These are phyloP conservation scores for Domatiomyces catenatus DNA, from an alignment of 2,329 filamentous ascomycete species.

Conservation along the genomic window DNA sequence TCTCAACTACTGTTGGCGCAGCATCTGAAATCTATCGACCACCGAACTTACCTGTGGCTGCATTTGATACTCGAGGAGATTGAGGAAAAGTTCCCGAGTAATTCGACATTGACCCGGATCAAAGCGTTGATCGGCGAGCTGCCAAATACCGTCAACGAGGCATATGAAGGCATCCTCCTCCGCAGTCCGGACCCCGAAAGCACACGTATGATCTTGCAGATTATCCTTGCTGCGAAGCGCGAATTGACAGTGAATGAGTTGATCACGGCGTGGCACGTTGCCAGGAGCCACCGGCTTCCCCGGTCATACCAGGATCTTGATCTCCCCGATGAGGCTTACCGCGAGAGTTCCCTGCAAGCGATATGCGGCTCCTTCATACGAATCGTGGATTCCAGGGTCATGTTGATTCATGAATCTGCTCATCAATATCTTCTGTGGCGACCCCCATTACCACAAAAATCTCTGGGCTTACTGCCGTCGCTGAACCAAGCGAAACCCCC, in stretches of 20 bases:
- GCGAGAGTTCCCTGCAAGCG: conserved; percentile 1
- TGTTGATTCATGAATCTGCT: conserved; percentile 20
- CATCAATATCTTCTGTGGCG: conserved; percentile 16
- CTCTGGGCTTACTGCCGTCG: too few species aligned
- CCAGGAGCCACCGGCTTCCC: background rate
- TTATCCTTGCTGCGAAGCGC: conserved; percentile 11
- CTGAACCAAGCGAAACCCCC: background rate
- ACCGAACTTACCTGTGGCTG: conserved; percentile 21
- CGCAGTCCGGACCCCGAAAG: conserved; percentile 1
- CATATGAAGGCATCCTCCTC: conserved; percentile 15
- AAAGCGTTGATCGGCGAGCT: conserved; percentile 5
- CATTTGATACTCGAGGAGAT: conserved; percentile 12
- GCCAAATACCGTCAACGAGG: conserved; percentile 9
- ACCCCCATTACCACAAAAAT: background rate
- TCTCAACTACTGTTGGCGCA: background rate
- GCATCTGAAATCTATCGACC: conserved; percentile 5
- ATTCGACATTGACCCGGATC: conserved; percentile 5
- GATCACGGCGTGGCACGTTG: conserved; percentile 8
- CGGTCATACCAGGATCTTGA: background rate
- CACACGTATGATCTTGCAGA: conserved; percentile 9
- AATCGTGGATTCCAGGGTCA: conserved; percentile 15
- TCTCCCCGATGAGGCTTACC: conserved; percentile 1
- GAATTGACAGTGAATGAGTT: conserved; percentile 12
- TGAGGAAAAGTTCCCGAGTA: conserved; percentile 1
- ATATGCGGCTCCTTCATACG: conserved; percentile 19